Evolutionary conservation across 192 early-diverging fungal genomes (phyloP).

Genomic region (Coemansia sp.): DNA sequence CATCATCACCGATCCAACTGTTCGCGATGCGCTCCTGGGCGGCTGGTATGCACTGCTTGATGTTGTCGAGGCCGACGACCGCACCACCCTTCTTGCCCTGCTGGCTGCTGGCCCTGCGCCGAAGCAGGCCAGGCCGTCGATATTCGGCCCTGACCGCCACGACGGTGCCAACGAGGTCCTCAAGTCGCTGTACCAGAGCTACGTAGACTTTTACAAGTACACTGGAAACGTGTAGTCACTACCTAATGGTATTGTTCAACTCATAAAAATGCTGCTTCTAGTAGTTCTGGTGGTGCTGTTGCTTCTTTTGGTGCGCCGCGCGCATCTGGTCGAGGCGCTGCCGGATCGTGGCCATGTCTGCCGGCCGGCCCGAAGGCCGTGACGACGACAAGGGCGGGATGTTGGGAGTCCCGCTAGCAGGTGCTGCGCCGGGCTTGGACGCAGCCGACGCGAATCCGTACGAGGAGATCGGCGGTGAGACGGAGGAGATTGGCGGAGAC

Average conservation of each 20-base stretch:
- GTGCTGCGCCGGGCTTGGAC: not conserved
- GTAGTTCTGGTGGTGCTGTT: no score
- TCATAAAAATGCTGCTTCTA: no score
- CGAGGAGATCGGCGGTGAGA: not conserved
- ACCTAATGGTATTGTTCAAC: no score
- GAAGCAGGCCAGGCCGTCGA: constrained; percentile 16
- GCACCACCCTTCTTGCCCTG: constrained; percentile 14
- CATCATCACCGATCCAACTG: constrained; percentile 12
- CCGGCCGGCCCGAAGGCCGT: not conserved
- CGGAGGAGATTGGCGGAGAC: no score
- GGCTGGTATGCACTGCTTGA: constrained; percentile 42
- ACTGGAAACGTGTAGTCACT: constrained; percentile 24
- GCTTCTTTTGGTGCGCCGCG: no score
- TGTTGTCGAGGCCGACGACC: constrained; percentile 17
- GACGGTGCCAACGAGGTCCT: constrained; percentile 42
- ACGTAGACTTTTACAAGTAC: constrained; percentile 37
- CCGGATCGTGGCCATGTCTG: constrained; percentile 20
- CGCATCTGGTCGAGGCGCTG: constrained; percentile 24
- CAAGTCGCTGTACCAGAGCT: constrained; percentile 41
- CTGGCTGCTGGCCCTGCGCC: constrained; percentile 12
- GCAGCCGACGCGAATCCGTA: not conserved
- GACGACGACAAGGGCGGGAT: not conserved
- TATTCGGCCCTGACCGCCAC: constrained; percentile 25
- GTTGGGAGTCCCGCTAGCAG: not conserved
- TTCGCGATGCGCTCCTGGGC: constrained; percentile 38